phyloP scores from a whole-genome alignment of 169 alveolate species.

The Cryptosporidium ubiquitum region DNA sequence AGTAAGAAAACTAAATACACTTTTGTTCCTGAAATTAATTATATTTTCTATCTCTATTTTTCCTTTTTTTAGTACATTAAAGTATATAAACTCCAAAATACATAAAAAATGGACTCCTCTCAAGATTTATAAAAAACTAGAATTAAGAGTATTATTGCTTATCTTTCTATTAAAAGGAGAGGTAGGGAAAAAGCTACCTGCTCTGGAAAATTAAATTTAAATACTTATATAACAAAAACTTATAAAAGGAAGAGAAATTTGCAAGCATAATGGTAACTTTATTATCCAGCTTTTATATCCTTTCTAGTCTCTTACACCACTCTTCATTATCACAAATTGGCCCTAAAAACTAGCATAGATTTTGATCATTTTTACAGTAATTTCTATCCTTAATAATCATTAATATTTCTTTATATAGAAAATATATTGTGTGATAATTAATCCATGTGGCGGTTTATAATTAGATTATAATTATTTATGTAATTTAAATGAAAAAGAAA shows the following conservation, averaged over 20 bases:
- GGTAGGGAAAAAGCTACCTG: no score
- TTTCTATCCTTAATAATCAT: no score
- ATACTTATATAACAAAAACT: no score
- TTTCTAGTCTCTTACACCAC: no score
- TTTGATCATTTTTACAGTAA: no score
- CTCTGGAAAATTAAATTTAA: no score
- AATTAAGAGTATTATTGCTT: no score
- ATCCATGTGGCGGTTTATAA: background rate
- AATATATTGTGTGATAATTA: background rate
- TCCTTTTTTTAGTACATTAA: background rate
- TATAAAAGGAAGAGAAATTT: background rate
- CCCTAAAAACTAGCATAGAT: background rate
- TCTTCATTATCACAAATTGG: no score
- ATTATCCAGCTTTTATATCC: background rate
- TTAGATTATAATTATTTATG: slow-evolving; percentile 1
- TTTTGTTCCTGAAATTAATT: slow-evolving; percentile 8
- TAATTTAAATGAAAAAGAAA: background rate
- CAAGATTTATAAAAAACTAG: background rate
- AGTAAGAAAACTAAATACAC: slow-evolving; percentile 2
- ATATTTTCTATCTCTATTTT: background rate
- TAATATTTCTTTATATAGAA: no score
- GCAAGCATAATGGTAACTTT: background rate
- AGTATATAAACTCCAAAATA: no score
- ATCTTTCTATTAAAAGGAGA: no score
- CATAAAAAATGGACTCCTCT: background rate